Conservation (phyloP, 768 basidiomycete species). For the Multifurca ochricompacta region DNA sequence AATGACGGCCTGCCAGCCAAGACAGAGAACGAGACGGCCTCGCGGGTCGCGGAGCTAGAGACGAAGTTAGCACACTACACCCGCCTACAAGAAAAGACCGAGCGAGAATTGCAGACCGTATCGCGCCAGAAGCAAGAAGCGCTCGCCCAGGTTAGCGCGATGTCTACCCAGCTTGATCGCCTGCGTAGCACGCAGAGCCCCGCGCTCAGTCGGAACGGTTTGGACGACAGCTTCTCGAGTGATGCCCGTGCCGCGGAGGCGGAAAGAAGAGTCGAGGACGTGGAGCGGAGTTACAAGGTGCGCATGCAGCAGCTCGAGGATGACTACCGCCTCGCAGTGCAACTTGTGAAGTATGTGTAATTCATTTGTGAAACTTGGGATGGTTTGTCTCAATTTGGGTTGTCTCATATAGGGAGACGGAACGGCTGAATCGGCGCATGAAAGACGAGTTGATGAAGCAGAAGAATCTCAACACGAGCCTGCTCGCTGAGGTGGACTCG, state of each 20-base stretch:
- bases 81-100: conserved; percentile 62
- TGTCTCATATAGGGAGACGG: conserved; percentile 65
- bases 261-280: conserved; percentile 74
- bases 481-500: conserved; percentile 80
- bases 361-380: conserved; percentile 15
- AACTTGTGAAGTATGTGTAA: conserved; percentile 85
- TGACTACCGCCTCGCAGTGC: conserved; percentile 93
- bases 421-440: conserved; percentile 96
- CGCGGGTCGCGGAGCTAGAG: conserved; percentile 69
- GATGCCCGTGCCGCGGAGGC: conserved; percentile 52
- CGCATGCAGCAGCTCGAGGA: conserved; percentile 86
- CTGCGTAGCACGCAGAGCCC: conserved; percentile 54
- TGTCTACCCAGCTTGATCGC: conserved; percentile 62
- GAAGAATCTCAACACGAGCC: conserved; percentile 67
- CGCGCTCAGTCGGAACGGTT: conserved; percentile 29
- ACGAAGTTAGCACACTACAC: conserved; percentile 64
- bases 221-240: conserved; percentile 23
- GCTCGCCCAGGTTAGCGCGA: conserved; percentile 57
- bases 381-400: conserved; percentile 18
- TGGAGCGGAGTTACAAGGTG: conserved; percentile 68
- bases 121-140: conserved; percentile 63
- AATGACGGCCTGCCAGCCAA: conserved; percentile 57
- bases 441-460: conserved; percentile 92
- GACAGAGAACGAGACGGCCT: conserved; percentile 30
- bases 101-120: conserved; percentile 64